Base-by-base conservation (phyloP, 2,329 filamentous ascomycete species). In the Curvularia spicifera region DNA sequence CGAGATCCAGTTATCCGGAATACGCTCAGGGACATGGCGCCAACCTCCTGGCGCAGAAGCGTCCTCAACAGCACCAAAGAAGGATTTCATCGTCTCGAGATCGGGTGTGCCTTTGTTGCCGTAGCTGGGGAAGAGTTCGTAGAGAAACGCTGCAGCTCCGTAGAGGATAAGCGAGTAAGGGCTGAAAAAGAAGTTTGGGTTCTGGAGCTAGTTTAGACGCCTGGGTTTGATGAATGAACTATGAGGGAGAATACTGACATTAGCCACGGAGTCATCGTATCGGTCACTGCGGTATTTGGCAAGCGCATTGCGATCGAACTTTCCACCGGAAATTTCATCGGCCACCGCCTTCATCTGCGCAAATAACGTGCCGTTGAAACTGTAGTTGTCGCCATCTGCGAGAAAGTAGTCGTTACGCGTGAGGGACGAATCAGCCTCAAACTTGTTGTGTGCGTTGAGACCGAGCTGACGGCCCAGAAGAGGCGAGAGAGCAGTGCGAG, bases 401-500 rank as follows among this genome's bases (percentile, higher is more conserved):
- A 71, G 64, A 68, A 78, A 78, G 67, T 71, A 80, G 61, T 80
- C 78, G 51, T 76, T 77, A 20, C 78, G 72, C 3, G 78, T 79
- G 13, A 80, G 69, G 13, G 78, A 79, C 2, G 77, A 68, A 55
- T 80, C 76, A 6, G 55, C 56, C 53, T 80, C 78, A 51, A 80
- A 80, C 66, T 80, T 81, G 59, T 80, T 79, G 66, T 81, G 79
- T 29, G 74, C 78, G 35, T 79, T 74, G 7, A 81, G 71, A 49
- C 79, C 79, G 9, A 78, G 78, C 64, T 80, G 73, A 31, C 64
- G 67, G 45, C 78, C 79, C 5, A 71, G 63, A 26, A 67, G 53
- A 29, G 64, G 61, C n/a, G 59, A 43, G 44, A 29, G 58, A 0
- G 78, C 78, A 9, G 79, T 81, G 7, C 78, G 71, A 5, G 65